phyloP scores from a whole-genome alignment of 306 rosid genomes.

The Hippophae gyantsensis region DNA sequence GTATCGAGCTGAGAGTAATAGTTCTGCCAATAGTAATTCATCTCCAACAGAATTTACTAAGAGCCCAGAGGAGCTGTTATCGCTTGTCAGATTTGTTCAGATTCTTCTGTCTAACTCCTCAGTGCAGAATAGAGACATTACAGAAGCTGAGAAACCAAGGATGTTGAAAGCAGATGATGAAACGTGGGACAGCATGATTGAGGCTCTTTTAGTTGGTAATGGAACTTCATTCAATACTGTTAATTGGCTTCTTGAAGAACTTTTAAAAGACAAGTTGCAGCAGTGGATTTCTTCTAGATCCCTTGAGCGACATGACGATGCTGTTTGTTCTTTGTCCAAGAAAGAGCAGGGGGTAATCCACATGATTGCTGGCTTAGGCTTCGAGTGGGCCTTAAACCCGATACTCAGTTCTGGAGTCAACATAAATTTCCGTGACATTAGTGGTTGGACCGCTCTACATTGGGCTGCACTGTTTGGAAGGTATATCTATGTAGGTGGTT shows the following conservation, averaged over 20 bases:
- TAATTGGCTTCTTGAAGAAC: conserved; percentile 78
- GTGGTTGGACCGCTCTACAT: conserved; percentile 88
- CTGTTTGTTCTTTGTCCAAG: conserved; percentile 65
- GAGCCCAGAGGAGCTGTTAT: conserved; percentile 69
- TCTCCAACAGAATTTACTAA: conserved; percentile 36
- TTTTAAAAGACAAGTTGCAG: conserved; percentile 68
- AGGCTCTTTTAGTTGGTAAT: conserved; percentile 54
- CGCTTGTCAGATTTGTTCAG: conserved; percentile 73
- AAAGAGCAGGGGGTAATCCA: conserved; percentile 89
- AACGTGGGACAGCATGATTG: conserved; percentile 57
- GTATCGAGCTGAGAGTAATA: conserved; percentile 37
- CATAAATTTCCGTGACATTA: conserved; percentile 92
- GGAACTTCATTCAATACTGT: conserved; percentile 56
- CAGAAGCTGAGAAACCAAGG: conserved; percentile 29
- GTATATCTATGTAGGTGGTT: conserved; percentile 14
- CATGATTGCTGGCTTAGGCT: conserved; percentile 86
- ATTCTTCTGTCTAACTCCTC: conserved; percentile 52
- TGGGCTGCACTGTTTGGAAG: conserved; percentile 98
- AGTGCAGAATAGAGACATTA: conserved; percentile 19
- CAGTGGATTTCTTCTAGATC: conserved; percentile 62
- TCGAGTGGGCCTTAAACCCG: conserved; percentile 80
- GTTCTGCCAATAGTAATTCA: conserved; percentile 33
- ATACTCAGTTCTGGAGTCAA: conserved; percentile 63
- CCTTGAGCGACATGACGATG: conserved; percentile 30
- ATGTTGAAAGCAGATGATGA: conserved; percentile 45